Base-by-base conservation (phyloP, 2,329 filamentous ascomycete species). In the Ilyonectria robusta region DNA sequence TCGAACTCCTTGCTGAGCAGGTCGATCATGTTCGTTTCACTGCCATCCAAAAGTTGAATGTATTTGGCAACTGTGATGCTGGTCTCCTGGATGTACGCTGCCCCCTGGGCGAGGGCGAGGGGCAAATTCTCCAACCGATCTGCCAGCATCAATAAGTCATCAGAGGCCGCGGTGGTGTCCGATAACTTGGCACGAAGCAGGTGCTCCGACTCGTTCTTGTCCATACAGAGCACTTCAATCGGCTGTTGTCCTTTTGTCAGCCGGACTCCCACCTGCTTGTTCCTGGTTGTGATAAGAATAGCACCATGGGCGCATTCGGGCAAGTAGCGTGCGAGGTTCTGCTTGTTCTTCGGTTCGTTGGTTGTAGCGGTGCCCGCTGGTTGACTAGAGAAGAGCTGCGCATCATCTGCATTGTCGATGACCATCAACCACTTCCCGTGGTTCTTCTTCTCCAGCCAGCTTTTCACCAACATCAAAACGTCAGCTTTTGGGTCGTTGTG, bases 61-160 rank as follows among this genome's bases (percentile, higher is more conserved):
- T 82, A 82, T 2, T 67, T 7, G 2, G 44, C n/a, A 1, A 79
- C 47, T 0, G 75, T 56, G 4, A 78, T 76, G 3, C 42, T 60
- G 7, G 77, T 79, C 33, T 75, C 70, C 19, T 74, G 67, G 4
- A 82, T 80, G 58, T 78, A 82, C 2, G 78, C 74, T 2, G 78
- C 72, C 4, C 78, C 80, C 60, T 81, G 79, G 29, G 66, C 76
- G 1, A 82, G 64, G 0, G 80, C 79, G 31, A 82, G 75, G 1
- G 80, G 79, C 0, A 81, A 65, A 23, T 78, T 62, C 21, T 78
- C 76, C 7, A 81, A 70, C 2, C 72, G 72, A 55, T 72, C 70
- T 0, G 75, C 70, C 3, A 81, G 13, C 1, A 15, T 40, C 4
- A 40, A n/a, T 7, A 40, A 40, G 13, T 15, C 13, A n/a, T 10